phyloP scores from a whole-genome alignment of 176 grass and related monocot species.

The Hsuehochloa calcarea region DNA sequence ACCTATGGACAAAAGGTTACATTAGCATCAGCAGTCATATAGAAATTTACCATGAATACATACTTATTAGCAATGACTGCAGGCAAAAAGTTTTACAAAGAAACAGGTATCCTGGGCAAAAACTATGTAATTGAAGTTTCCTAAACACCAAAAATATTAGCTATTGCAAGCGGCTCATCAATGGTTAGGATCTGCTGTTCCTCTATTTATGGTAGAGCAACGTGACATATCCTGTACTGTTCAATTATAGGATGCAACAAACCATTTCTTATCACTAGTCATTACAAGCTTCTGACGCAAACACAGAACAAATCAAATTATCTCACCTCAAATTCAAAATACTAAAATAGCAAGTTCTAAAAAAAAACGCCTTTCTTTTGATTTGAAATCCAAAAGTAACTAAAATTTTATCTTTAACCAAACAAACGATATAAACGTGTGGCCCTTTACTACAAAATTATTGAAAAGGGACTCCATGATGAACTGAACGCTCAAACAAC shows the following conservation, averaged over 20 bases:
- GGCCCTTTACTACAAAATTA: neutral
- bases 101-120: neutral
- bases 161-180: neutral
- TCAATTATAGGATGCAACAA: slow-evolving; percentile 15
- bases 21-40: neutral
- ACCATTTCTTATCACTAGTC: neutral
- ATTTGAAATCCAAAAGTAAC: neutral
- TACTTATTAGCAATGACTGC: neutral
- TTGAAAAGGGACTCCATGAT: neutral
- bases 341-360: slow-evolving; percentile 10
- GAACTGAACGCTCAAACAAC: neutral
- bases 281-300: neutral
- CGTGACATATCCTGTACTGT: neutral
- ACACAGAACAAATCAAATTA: slow-evolving; percentile 19
- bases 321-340: neutral
- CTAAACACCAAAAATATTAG: neutral
- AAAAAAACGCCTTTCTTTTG: neutral
- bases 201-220: neutral
- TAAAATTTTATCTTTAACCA: neutral
- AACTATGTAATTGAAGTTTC: neutral
- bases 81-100: neutral
- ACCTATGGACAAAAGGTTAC: slow-evolving; percentile 33
- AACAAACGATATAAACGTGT: neutral
- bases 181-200: neutral
- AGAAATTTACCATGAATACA: neutral